Evolutionary conservation across 805 yeast species (phyloP).

Genomic region (Helenozyma rhizophorensis): DNA sequence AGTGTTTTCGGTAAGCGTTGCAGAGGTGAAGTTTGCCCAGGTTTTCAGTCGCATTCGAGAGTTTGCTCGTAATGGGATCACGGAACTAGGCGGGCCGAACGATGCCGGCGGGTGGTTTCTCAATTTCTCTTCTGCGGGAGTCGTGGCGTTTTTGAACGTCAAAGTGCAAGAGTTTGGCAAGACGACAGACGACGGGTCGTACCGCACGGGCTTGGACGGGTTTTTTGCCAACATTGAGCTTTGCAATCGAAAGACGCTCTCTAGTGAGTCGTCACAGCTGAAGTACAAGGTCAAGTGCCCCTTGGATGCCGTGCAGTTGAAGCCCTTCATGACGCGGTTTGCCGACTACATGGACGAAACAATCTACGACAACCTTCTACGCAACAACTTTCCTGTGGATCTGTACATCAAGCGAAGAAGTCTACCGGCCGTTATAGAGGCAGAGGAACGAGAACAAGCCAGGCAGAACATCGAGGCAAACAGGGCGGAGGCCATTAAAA

Average conservation of each 20-base stretch:
- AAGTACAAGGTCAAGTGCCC: too few relatives aligned
- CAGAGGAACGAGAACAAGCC: too few relatives aligned
- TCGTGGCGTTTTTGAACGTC: conserved; percentile 6
- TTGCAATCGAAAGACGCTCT: neutral
- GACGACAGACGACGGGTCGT: neutral
- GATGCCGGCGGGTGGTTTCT: too few relatives aligned
- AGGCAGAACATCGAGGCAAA: too few relatives aligned
- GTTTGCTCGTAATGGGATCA: too few relatives aligned
- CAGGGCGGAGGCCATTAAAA: too few relatives aligned
- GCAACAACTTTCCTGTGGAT: conserved; percentile 1
- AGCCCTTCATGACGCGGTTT: conserved; percentile 1
- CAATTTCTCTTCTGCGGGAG: neutral
- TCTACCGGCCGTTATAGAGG: too few relatives aligned
- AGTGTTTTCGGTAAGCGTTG: neutral
- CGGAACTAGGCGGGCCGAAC: too few relatives aligned
- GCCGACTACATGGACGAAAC: neutral
- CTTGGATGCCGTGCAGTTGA: too few relatives aligned
- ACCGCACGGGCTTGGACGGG: conserved; percentile 9
- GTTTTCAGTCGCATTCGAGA: neutral
- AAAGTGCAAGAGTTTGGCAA: neutral
- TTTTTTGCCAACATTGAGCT: conserved; percentile 3
- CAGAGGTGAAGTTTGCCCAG: conserved; percentile 1
- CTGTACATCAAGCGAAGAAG: too few relatives aligned
- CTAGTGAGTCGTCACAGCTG: too few relatives aligned
- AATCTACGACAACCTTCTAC: neutral